Percentiles rank a stretch among this genome's conserved stretches.
phyloP scores from a whole-genome alignment of 257 asterid genomes.

The Coffea canephora region DNA sequence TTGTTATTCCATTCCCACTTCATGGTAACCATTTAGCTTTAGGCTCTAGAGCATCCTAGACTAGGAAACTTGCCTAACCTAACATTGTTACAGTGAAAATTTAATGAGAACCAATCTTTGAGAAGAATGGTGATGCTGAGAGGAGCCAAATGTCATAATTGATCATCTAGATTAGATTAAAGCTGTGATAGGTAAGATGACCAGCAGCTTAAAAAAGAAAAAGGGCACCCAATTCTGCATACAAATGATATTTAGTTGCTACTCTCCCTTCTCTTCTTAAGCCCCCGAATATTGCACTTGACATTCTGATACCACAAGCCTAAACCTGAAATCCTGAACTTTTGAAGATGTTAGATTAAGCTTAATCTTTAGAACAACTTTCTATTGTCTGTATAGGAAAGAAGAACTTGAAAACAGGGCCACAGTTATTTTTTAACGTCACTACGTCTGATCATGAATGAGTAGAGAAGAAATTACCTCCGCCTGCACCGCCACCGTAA shows the following conservation, averaged over 20 bases:
- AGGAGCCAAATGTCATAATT: not conserved
- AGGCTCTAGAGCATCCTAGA: not conserved
- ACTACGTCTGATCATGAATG: not conserved
- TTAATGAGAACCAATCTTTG: not conserved
- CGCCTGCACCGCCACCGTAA: constrained; percentile 51
- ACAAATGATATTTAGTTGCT: not conserved
- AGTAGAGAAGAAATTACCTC: constrained; percentile 31
- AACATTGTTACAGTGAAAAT: not conserved
- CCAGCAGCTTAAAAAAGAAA: not conserved
- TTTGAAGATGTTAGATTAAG: not conserved
- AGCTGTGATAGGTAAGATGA: not conserved
- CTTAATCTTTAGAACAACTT: not conserved
- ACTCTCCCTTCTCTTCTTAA: not conserved
- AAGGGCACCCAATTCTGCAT: not conserved
- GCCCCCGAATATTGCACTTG: not conserved
- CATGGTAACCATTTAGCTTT: not conserved
- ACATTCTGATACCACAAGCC: not conserved
- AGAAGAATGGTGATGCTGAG: not conserved
- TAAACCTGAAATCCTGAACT: not conserved
- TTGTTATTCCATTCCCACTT: not conserved
- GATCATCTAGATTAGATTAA: not conserved
- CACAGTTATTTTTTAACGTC: no score
- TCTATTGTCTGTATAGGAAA: not conserved
- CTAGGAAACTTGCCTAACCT: not conserved
- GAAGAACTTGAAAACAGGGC: no score